Evolutionary conservation across 129 eudicot genomes (phyloP), one percentile per base, ranked within the genome.

Genomic region (Sambucus nigra): DNA sequence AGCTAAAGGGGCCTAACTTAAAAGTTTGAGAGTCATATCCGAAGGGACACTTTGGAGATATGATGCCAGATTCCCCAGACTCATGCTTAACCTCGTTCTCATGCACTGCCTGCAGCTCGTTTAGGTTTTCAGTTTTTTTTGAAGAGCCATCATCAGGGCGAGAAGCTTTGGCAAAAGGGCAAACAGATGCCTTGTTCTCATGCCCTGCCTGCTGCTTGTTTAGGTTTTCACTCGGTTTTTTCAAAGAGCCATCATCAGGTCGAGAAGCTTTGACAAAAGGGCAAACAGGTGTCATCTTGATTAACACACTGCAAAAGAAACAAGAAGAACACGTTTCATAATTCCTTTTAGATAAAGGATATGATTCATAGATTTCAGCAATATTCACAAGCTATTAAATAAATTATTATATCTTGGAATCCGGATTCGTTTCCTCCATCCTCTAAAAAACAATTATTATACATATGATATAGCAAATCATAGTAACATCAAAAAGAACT

Each of bases 1-100:
- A 91, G 69, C 98, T 85, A 48, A 91, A 78, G 27, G 98, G 98
- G 25, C 98, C 98, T 12, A 91, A 31, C 64, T 91, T 91, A 62
- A 91, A 91, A 41, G 87, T 64, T 64, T 77, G 79, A 60, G 98
- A 79, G 72, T 91, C 98, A 53, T 85, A 91, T 81, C 98, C 98
- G 46, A 74, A 74, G 7, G 98, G 98, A 70, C 95, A 89, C 63
- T 84, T 89, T n/a, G 95, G 57, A 25, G 94, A 19, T 59, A 78
- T 61, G 3, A 19, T 66, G 45, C 72, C 62, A 32, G 86, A 78
- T 23, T 71, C 86, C 45, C 32, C 67, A 12, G 86, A n/a, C n/a
- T n/a, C n/a, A n/a, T n/a, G n/a, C n/a, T n/a, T n/a, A n/a, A n/a
- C 57, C 63, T 84, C 76, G 59, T 60, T 76, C 55, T 81, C 82